Base-by-base conservation (phyloP, 306 rosid genomes). In the Echinosophora koreensis region DNA sequence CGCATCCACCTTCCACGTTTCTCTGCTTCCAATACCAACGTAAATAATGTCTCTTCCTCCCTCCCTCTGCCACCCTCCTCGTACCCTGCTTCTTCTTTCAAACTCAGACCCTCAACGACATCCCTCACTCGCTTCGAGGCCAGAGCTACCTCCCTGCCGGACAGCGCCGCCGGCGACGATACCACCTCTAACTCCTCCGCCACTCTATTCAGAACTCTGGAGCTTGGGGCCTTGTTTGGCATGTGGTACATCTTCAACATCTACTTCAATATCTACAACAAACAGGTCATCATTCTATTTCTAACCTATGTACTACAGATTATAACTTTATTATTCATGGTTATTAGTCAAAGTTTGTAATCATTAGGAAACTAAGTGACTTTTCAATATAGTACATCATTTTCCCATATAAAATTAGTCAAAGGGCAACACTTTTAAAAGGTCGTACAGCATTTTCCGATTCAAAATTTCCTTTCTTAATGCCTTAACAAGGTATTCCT, bases 201-300 rank as follows among this genome's bases (percentile, higher is more conserved):
- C 11, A 64, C 18, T 82, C 27, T 78, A 6, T 12, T 4, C 55
- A 88, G 84, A 56, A 86, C 93, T 16, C 72, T 96, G 9, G 93
- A 86, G 84, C 93, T 91, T 0, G 99, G 94, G 0, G 52, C 76
- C 42, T 76, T 96, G 74, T 89, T 96, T 68, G 92, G 90, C 11
- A 80, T 96, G 8, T 96, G 99, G 99, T 86, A 79, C 77, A 62
- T 88, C 75, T 92, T 96, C 82, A 96, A 92, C 81, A 96, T 96
- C 74, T 96, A 90, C 82, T 96, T 96, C 74, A 96, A 96, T 57
- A 92, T 96, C 78, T 96, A 89, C 81, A 96, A 92, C 84, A 96
- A 96, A 77, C 98, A 96, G 97, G 97, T 92, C 35, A 30, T 59
- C 47, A n/a, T 4, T 61, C 32, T 51, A 62, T 10, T 7, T 66